A percentile compares a stretch with the other conserved stretches of the same genome.
Conservation (phyloP, 257 asterid species). For the Verbascum thapsus region DNA sequence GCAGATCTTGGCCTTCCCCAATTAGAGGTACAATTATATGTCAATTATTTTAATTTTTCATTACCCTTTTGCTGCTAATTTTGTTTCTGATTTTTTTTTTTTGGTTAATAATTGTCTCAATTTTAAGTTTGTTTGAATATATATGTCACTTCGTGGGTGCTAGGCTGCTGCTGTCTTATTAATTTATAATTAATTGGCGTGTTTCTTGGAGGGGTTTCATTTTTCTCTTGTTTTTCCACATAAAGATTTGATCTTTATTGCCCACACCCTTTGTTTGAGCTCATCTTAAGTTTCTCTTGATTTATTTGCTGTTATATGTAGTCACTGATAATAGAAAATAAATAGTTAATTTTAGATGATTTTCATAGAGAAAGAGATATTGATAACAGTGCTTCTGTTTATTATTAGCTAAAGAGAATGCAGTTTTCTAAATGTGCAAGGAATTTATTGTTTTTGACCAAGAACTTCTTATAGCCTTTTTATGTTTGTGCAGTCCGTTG, state of each 20-base stretch:
- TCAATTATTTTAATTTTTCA: neutral
- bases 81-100: neutral
- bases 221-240: neutral
- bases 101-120: neutral
- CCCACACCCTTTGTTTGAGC: neutral
- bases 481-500: neutral
- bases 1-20: slow-evolving; percentile 97
- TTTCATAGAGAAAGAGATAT: neutral
- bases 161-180: neutral
- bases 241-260: neutral
- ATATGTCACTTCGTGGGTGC: slow-evolving; percentile 1
- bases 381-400: neutral
- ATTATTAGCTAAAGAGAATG: neutral
- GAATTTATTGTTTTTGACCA: neutral
- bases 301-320: neutral
- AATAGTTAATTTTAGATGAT: neutral
- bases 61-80: neutral
- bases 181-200: neutral
- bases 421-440: neutral
- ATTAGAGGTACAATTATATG: slow-evolving; percentile 48
- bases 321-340: neutral
- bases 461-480: neutral
- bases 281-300: neutral
- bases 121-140: slow-evolving; percentile 17
- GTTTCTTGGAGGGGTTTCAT: neutral